Evolutionary conservation across 2,329 filamentous ascomycete genomes (phyloP), one percentile per base, ranked within the genome.

Genomic region (Neofusicoccum sp.): DNA sequence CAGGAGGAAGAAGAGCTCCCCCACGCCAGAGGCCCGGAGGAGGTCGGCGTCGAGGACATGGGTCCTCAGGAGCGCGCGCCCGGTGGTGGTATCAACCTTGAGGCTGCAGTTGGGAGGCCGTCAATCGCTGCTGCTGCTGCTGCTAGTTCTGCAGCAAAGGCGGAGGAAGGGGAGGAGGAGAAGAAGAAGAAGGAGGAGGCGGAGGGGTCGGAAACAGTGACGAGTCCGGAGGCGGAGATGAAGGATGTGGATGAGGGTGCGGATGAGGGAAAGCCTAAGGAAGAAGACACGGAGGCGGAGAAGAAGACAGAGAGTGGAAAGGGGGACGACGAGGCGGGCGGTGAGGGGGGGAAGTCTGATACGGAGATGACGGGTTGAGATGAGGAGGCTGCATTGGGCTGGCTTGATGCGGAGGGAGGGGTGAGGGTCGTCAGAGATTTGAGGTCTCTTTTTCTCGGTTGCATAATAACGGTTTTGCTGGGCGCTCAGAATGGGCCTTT

Each of bases 41-140:
- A 91, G 66, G 89, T 98, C 54, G 93, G 93, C 4, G 86, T 92
- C 62, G 87, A 90, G 67, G 95, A 99, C 71, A 89, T 91, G 65
- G 95, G 95, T 0, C 87, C 90, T 8, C 93, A 81, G 90, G 74
- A 76, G 65, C 57, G 78, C 75, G 59, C 47, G 6, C 12, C 34
- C 4, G 62, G 60, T 7, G 48, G 57, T 4, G 44, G 47, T 11
- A 63, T 75, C 30, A 64, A 76, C 49, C 70, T 75, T 47, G 73
- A 74, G 57, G 73, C 69, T 5, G 73, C 73, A 0, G 66, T 75
- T 4, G 73, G 73, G 16, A 66, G 73, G 41, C 69, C 71, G 33
- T 72, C 71, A 54, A 53, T 74, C 6, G 38, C 5, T 24, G 20
- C 40, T 6, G 12, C 41, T 9, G 56, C 58, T 20, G 40, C 64